These are phyloP conservation scores for Aspergillus sparsus DNA, from an alignment of 495 filamentous ascomycete species.

Conservation along the genomic window DNA sequence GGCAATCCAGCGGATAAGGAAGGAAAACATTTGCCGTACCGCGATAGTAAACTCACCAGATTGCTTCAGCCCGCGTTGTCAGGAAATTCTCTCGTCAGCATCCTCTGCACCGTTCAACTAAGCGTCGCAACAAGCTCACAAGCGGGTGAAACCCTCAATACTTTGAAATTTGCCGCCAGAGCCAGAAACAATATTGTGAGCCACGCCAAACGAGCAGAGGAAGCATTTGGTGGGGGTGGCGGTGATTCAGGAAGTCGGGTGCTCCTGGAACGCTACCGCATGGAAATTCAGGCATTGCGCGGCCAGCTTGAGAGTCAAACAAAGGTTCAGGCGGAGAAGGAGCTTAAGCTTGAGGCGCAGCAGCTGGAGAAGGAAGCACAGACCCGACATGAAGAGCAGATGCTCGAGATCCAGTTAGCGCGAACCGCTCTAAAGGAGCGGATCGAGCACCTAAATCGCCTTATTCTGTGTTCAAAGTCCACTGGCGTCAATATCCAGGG, in stretches of 20 bases:
- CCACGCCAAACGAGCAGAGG: constrained; percentile 93
- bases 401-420: constrained; percentile 96
- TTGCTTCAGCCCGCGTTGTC: constrained; percentile 90
- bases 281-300: constrained; percentile 86
- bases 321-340: constrained; percentile 68
- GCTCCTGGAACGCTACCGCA: constrained; percentile 86
- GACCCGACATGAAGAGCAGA: constrained; percentile 90
- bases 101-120: constrained; percentile 91
- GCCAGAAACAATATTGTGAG: constrained; percentile 98
- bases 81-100: constrained; percentile 91
- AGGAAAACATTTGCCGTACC: constrained; percentile 87
- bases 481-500: constrained; percentile 82
- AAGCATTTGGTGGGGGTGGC: constrained; percentile 69
- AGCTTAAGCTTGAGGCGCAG: constrained; percentile 65
- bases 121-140: constrained; percentile 66
- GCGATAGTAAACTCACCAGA: constrained; percentile 95
- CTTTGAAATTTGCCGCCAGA: constrained; percentile 92
- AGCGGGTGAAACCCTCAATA: constrained; percentile 88
- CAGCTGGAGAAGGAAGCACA: constrained; percentile 79
- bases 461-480: constrained; percentile 94
- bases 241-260: constrained; percentile 83
- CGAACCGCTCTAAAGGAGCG: constrained; percentile 94
- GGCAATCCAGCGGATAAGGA: constrained; percentile 74
- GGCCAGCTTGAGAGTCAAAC: constrained; percentile 77
- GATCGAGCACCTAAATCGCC: constrained; percentile 94